These are phyloP conservation scores for Rhododendron ferrugineum DNA, from an alignment of 148 eudicot species.

Conservation along the genomic window DNA sequence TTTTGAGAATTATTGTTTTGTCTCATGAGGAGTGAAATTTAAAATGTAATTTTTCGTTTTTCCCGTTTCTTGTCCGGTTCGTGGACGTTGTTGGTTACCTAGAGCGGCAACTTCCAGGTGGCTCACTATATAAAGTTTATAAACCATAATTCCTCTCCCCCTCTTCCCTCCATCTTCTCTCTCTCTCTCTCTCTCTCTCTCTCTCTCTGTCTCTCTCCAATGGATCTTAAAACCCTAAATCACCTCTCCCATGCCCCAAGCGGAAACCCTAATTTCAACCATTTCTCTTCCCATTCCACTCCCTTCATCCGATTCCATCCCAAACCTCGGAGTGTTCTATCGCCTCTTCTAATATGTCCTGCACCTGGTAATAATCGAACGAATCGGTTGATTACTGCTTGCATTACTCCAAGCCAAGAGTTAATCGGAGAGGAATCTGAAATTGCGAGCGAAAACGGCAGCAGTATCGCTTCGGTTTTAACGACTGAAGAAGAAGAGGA, in stretches of 20 bases:
- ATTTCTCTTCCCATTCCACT: not conserved
- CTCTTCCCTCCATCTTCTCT: not conserved
- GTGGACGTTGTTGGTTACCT: not conserved
- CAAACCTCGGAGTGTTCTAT: not conserved
- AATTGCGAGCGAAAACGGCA: not conserved
- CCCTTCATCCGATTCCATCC: not conserved
- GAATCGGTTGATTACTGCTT: constrained; percentile 6
- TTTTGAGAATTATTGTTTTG: no score
- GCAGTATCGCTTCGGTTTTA: constrained; percentile 1
- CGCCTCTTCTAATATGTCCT: not conserved
- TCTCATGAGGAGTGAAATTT: no score
- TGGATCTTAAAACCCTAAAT: constrained; percentile 23
- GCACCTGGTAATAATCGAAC: not conserved
- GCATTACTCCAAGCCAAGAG: constrained; percentile 29
- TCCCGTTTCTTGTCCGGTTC: not conserved
- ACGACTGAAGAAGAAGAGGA: constrained; percentile 5
- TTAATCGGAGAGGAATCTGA: constrained; percentile 13
- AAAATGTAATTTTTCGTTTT: not conserved
- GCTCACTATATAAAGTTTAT: not conserved
- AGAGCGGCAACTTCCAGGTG: not conserved
- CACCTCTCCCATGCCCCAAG: not conserved
- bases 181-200: not conserved
- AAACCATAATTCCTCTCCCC: not conserved
- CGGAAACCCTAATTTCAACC: constrained; percentile 2
- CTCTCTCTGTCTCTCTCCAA: not conserved